Percentiles rank a stretch among this genome's conserved stretches.
Evolutionary conservation across 345 rosid genomes (phyloP).

Genomic region (Anastatica hierochuntica): DNA sequence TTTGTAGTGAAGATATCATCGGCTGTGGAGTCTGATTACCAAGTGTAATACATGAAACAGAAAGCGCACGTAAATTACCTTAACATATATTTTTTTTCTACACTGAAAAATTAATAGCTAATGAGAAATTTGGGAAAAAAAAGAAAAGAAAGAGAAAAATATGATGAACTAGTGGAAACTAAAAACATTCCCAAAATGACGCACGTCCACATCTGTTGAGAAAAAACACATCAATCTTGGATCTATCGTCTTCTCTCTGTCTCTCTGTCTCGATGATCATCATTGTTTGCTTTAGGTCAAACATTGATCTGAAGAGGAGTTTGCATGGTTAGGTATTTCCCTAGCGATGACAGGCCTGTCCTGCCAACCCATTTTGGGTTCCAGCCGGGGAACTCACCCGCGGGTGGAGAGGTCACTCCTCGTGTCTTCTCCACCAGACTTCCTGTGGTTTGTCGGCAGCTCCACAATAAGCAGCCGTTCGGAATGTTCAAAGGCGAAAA

Average conservation of each 20-base stretch:
- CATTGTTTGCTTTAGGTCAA: background rate
- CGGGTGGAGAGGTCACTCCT: background rate
- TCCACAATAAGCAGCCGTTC: conserved; percentile 8
- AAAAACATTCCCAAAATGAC: conserved; percentile 13
- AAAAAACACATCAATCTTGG: conserved; percentile 4
- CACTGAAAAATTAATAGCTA: too few relatives aligned
- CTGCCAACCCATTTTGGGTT: conserved; percentile 14
- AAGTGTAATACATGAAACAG: too few relatives aligned
- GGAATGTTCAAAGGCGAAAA: conserved; percentile 39
- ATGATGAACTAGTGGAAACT: background rate
- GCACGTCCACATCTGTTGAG: conserved; percentile 18
- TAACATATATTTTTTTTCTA: too few relatives aligned
- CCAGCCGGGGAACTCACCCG: conserved; percentile 5
- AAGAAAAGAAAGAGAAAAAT: too few relatives aligned
- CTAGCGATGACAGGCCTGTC: background rate
- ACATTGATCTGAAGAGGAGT: background rate
- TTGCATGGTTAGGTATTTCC: conserved; percentile 26
- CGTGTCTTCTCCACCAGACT: conserved; percentile 1
- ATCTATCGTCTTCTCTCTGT: background rate
- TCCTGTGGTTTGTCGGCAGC: conserved; percentile 26
- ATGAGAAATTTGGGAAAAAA: too few relatives aligned
- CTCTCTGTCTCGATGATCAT: background rate
- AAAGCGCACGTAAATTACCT: too few relatives aligned
- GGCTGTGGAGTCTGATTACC: too few relatives aligned
- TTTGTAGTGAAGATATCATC: too few relatives aligned